Evolutionary conservation across 1,139 yeast species (phyloP).

Genomic region (Maudiozyma humilis): DNA sequence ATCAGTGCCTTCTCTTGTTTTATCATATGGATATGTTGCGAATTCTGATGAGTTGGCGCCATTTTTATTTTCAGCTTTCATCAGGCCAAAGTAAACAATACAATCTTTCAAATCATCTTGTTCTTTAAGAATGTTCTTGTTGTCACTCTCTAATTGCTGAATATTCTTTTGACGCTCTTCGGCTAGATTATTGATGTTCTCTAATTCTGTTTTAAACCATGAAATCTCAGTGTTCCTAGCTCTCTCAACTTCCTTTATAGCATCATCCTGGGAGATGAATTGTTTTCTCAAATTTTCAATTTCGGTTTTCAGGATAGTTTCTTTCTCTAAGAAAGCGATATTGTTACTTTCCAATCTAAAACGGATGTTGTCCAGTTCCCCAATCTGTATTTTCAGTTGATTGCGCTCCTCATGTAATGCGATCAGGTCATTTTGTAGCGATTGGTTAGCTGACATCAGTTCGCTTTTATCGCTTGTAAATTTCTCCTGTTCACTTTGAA

Average conservation of each 20-base stretch:
- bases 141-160: slow-evolving; percentile 28
- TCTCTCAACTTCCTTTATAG: slow-evolving; percentile 32
- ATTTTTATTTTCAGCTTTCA: too few species aligned
- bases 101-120: slow-evolving; percentile 32
- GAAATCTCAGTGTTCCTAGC: slow-evolving; percentile 50
- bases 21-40: too few species aligned
- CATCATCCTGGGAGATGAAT: slow-evolving; percentile 5
- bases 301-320: not conserved
- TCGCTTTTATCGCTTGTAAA: not conserved
- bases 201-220: slow-evolving; percentile 61
- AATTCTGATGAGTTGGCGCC: too few species aligned
- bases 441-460: too few species aligned
- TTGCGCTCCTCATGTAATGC: slow-evolving; percentile 4
- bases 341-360: slow-evolving; percentile 38
- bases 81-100: not conserved
- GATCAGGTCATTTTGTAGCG: not conserved
- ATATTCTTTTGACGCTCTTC: not conserved
- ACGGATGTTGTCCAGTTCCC: not conserved
- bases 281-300: slow-evolving; percentile 6
- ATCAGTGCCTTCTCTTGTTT: too few species aligned
- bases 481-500: not conserved
- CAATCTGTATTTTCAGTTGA: not conserved
- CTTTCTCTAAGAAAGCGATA: slow-evolving; percentile 26
- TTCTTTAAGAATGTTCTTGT: slow-evolving; percentile 34
- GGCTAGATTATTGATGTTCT: slow-evolving; percentile 34